phyloP scores from a whole-genome alignment of 2,329 filamentous ascomycete species.

The Thielaviopsis ethacetica region DNA sequence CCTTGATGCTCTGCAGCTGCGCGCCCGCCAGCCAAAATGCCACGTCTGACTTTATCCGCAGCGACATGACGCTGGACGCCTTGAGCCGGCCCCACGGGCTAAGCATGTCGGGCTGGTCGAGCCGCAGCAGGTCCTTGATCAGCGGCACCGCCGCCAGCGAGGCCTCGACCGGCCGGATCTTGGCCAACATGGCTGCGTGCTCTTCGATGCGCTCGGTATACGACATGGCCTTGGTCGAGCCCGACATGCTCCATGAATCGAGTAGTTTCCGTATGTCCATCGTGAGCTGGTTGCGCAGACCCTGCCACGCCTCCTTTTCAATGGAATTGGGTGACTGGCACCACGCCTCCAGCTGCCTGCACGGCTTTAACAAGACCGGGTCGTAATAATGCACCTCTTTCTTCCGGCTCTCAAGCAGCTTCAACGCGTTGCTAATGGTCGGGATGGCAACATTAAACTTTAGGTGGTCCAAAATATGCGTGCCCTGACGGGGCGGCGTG shows the following conservation, averaged over 20 bases:
- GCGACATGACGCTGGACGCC: constrained; percentile 31
- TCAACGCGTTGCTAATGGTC: constrained; percentile 23
- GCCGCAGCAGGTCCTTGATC: constrained; percentile 11
- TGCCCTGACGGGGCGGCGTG: constrained; percentile 1
- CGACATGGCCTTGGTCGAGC: background rate
- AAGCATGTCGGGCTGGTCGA: constrained; percentile 15
- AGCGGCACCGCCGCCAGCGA: background rate
- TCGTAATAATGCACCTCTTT: constrained; percentile 20
- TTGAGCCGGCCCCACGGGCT: constrained; percentile 33
- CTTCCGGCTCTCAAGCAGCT: constrained; percentile 12
- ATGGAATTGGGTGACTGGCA: background rate
- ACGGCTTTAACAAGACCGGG: constrained; percentile 20
- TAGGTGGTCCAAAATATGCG: constrained; percentile 46
- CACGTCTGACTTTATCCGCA: constrained; percentile 17
- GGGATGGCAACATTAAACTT: constrained; percentile 36
- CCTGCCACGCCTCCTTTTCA: constrained; percentile 1
- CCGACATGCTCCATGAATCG: background rate
- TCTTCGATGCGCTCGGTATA: background rate
- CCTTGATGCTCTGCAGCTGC: constrained; percentile 33
- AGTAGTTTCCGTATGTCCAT: background rate
- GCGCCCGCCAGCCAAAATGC: constrained; percentile 28
- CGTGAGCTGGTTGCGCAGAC: background rate
- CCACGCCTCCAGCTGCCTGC: constrained; percentile 19
- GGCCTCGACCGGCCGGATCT: background rate
- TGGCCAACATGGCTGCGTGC: background rate